Evolutionary conservation across 2,329 filamentous ascomycete genomes (phyloP).

Genomic region (Pseudogymnoascus sp.): DNA sequence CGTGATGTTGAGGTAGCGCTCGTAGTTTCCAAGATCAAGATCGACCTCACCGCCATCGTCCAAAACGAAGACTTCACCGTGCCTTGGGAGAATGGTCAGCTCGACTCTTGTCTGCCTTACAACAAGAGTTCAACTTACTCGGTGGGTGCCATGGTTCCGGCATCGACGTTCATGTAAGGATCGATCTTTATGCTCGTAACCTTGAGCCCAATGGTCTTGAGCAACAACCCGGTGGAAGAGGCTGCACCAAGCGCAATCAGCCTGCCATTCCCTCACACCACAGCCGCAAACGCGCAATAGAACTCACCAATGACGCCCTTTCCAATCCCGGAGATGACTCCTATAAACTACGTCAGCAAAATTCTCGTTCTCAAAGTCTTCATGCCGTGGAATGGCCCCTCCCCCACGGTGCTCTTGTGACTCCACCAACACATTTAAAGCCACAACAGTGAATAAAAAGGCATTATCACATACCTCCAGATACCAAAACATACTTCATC

Average conservation of each 20-base stretch:
- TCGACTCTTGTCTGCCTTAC: conserved; percentile 19
- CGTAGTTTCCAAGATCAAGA: conserved; percentile 70
- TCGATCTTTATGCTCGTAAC: conserved; percentile 65
- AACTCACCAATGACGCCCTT: conserved; percentile 61
- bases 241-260: conserved; percentile 39
- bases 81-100: conserved; percentile 39
- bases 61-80: conserved; percentile 85
- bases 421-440: background rate
- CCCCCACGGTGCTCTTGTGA: background rate
- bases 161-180: conserved; percentile 70
- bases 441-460: background rate
- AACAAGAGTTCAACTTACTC: conserved; percentile 41
- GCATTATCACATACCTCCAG: conserved; percentile 51
- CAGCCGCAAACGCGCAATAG: conserved; percentile 11
- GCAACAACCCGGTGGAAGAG: conserved; percentile 65
- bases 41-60: conserved; percentile 75
- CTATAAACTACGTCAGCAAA: conserved; percentile 23
- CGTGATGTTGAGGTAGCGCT: conserved; percentile 74
- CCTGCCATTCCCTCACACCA: conserved; percentile 7
- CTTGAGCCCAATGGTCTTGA: conserved; percentile 75
- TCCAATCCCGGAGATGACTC: conserved; percentile 51
- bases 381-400: background rate
- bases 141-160: conserved; percentile 64
- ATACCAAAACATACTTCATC: conserved; percentile 80
- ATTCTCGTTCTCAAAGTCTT: background rate